Conservation (phyloP, 495 filamentous ascomycete genomes). For the Tuber melanosporum region DNA sequence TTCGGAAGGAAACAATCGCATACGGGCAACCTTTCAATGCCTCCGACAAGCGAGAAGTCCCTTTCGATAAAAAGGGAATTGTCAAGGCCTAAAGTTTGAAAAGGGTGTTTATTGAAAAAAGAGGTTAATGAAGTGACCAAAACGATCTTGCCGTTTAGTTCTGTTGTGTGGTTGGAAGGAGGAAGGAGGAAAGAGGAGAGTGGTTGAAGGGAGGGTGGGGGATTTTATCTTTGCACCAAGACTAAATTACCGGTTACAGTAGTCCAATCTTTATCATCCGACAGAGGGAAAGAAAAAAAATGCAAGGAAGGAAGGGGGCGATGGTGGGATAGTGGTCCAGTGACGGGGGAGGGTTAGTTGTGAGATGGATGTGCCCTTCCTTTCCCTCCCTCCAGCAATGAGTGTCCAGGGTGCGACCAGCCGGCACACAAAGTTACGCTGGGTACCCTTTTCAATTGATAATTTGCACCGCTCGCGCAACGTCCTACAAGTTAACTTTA, state of each 20-base stretch:
- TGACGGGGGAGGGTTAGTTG: neutral
- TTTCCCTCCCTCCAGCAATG: neutral
- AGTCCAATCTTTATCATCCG: neutral
- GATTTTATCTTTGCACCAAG: neutral
- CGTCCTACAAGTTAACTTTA: neutral
- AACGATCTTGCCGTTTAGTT: constrained; percentile 8
- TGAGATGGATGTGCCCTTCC: neutral
- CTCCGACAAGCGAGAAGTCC: constrained; percentile 14
- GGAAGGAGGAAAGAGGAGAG: neutral
- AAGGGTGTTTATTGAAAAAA: neutral
- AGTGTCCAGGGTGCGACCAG: neutral
- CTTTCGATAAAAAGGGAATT: constrained; percentile 21
- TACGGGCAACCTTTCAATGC: constrained; percentile 57
- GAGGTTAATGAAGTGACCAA: constrained; percentile 9
- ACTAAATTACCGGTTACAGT: neutral
- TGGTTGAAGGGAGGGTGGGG: neutral
- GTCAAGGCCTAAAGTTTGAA: constrained; percentile 6
- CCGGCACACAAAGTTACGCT: neutral
- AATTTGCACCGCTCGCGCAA: neutral
- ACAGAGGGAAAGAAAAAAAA: constrained; percentile 7
- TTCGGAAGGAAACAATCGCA: constrained; percentile 86
- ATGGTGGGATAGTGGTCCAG: constrained; percentile 3
- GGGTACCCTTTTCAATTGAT: neutral
- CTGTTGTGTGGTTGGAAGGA: constrained; percentile 1
- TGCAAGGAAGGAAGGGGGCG: constrained; percentile 22